Conservation (phyloP, 768 basidiomycete genomes). For the Boletus reticulatus region DNA sequence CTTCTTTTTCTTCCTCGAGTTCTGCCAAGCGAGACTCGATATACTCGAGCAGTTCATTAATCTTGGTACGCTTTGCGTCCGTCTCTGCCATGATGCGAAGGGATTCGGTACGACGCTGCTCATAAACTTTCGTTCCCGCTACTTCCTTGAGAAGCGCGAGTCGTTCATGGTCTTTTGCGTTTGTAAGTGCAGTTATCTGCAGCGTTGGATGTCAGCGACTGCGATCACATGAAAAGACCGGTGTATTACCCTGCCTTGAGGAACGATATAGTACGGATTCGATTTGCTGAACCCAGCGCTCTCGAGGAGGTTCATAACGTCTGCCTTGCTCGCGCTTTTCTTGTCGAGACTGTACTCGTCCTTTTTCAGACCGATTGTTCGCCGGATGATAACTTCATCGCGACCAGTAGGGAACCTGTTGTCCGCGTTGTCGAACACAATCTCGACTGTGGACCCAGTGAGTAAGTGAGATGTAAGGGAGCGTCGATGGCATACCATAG, state of each 20-base stretch:
- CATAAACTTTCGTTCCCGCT: conserved; percentile 97
- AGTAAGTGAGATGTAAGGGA: background rate
- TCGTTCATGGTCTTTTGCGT: conserved; percentile 94
- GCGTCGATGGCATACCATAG: conserved; percentile 54
- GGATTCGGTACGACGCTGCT: conserved; percentile 88
- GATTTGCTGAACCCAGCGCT: conserved; percentile 96
- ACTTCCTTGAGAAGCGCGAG: conserved; percentile 96
- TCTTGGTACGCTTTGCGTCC: conserved; percentile 88
- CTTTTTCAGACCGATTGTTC: conserved; percentile 97
- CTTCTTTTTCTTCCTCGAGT: conserved; percentile 97
- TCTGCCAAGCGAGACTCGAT: conserved; percentile 89
- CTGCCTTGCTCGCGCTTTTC: conserved; percentile 93
- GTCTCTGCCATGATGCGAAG: conserved; percentile 98
- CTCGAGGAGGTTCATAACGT: conserved; percentile 96
- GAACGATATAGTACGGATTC: conserved; percentile 99
- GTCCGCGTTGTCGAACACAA: conserved; percentile 94
- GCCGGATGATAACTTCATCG: conserved; percentile 81
- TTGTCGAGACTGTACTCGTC: conserved; percentile 97
- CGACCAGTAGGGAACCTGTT: conserved; percentile 91
- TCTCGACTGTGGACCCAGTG: conserved; percentile 55
- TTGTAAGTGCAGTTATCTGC: conserved; percentile 93
- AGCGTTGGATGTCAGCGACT: conserved; percentile 4
- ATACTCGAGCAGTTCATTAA: conserved; percentile 83
- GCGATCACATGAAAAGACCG: background rate
- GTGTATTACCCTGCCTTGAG: conserved; percentile 85